Evolutionary conservation across 768 basidiomycete species (phyloP).

Genomic region (Mycena epipterygia): DNA sequence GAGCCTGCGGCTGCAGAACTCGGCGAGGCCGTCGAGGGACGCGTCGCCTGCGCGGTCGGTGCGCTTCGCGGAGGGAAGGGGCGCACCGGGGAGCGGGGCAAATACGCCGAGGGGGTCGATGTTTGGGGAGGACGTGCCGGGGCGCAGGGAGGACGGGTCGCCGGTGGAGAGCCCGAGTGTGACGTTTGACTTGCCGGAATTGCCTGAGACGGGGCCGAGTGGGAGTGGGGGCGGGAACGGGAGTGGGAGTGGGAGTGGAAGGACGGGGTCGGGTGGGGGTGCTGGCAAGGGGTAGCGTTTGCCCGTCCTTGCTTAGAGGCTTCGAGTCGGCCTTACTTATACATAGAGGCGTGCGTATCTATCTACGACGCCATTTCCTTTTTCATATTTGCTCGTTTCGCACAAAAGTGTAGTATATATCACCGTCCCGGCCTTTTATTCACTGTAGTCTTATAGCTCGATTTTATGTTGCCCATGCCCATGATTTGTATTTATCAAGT

Average conservation of each 20-base stretch:
- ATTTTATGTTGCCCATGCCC: no score
- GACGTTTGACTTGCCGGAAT: constrained; percentile 23
- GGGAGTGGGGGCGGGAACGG: not conserved
- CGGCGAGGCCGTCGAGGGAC: constrained; percentile 36
- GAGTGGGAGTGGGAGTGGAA: not conserved
- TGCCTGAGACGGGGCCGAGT: not conserved
- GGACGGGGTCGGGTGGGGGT: not conserved
- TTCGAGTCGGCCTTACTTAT: not conserved
- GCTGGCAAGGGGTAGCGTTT: constrained; percentile 6
- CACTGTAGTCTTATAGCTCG: no score
- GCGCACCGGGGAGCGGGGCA: constrained; percentile 28
- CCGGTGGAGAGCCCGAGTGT: not conserved
- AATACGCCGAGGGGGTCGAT: constrained; percentile 31
- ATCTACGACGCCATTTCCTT: not conserved
- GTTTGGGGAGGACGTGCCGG: constrained; percentile 22
- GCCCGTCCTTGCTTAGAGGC: not conserved
- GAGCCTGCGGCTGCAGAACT: constrained; percentile 27
- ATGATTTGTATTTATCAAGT: no score
- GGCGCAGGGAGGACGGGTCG: constrained; percentile 3
- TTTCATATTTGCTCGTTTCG: not conserved
- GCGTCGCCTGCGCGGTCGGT: constrained; percentile 47
- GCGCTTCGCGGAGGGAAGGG: constrained; percentile 42
- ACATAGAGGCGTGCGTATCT: not conserved
- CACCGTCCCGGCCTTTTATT: no score
- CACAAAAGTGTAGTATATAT: no score